These are phyloP conservation scores for Priceomyces haplophilus DNA, from an alignment of 805 yeast genomes.

Conservation along the genomic window DNA sequence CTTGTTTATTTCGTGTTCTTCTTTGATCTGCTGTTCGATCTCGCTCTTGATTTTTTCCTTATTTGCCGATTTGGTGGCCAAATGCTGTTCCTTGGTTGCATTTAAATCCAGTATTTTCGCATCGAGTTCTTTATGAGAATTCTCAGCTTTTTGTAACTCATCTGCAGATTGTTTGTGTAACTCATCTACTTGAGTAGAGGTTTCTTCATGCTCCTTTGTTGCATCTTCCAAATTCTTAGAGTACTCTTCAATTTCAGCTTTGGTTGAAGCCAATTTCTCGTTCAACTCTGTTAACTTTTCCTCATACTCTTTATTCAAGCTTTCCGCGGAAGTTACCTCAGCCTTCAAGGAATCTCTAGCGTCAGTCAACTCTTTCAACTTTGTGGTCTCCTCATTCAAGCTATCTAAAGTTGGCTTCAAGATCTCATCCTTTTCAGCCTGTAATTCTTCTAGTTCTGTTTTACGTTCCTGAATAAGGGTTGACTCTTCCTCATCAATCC, in stretches of 20 bases:
- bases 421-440: slow-evolving; percentile 51
- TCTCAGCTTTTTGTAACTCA: slow-evolving; percentile 25
- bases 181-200: slow-evolving; percentile 37
- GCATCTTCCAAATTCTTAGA: slow-evolving; percentile 32
- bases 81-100: slow-evolving; percentile 35
- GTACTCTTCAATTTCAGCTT: slow-evolving; percentile 30
- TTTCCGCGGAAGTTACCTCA: slow-evolving; percentile 44
- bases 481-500: slow-evolving; percentile 42
- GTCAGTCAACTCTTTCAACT: slow-evolving; percentile 48
- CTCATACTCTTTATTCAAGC: slow-evolving; percentile 43
- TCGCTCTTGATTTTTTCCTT: slow-evolving; percentile 29
- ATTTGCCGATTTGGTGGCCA: slow-evolving; percentile 34
- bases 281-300: slow-evolving; percentile 43
- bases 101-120: slow-evolving; percentile 42
- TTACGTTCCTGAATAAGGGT: slow-evolving; percentile 45
- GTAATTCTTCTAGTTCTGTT: slow-evolving; percentile 45
- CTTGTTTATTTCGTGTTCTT: slow-evolving; percentile 46
- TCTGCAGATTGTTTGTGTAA: slow-evolving; percentile 24
- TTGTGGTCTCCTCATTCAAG: slow-evolving; percentile 46
- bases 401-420: slow-evolving; percentile 55
- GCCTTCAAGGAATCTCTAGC: slow-evolving; percentile 46
- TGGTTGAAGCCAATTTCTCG: slow-evolving; percentile 42
- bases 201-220: slow-evolving; percentile 36
- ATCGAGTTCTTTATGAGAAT: slow-evolving; percentile 35
- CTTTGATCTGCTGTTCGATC: slow-evolving; percentile 38